Base-by-base conservation (phyloP, 2,329 filamentous ascomycete species). In the Xenoacremonium recifei region DNA sequence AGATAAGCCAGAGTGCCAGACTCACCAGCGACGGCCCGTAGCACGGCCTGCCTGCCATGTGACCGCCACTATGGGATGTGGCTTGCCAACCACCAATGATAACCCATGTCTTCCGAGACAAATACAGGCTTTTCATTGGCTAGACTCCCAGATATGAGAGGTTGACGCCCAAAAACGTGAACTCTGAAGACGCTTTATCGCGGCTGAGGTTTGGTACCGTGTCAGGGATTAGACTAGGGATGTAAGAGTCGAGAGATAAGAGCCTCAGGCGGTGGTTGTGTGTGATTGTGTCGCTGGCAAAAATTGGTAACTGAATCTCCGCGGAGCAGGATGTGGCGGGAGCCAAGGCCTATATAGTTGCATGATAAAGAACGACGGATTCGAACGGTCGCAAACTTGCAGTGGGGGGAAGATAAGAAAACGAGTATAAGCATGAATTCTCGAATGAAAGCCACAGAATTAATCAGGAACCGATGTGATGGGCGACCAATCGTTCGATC, bases 261-360 rank as follows among this genome's bases (percentile, higher is more conserved):
- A 35, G 32, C 9, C 13, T 27, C n/a, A 9, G 23, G 23, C 23
- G 23, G 7, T 27, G 23, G 23, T 27, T 7, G 23, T 27, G 23
- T 27, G 23, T 27, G 31, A 45, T 45, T 29, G 52, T 45, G 40
- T 44, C 51, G 42, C 35, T 45, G 53, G 35, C 19, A 37, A 38
- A 42, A 27, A 37, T 39, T 36, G 51, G 44, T 47, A 32, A 48
- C 42, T 48, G 55, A 50, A 55, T 58, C 53, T 58, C 55, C 52
- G 54, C 54, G 54, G 54, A 57, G 54, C 29, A 16, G 25, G 31
- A 19, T 19, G 29, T 44, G 39, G 52, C 45, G 53, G 49, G 44
- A 44, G 41, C 51, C 37, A 27, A 30, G 35, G 32, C 44, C 45
- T 56, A 56, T 56, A 54, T 56, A 58, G 23, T 25, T 32, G 17